These are phyloP conservation scores for Globisporangium barbulae DNA, from an alignment of 352 stramenopile genomes.

Conservation along the genomic window DNA sequence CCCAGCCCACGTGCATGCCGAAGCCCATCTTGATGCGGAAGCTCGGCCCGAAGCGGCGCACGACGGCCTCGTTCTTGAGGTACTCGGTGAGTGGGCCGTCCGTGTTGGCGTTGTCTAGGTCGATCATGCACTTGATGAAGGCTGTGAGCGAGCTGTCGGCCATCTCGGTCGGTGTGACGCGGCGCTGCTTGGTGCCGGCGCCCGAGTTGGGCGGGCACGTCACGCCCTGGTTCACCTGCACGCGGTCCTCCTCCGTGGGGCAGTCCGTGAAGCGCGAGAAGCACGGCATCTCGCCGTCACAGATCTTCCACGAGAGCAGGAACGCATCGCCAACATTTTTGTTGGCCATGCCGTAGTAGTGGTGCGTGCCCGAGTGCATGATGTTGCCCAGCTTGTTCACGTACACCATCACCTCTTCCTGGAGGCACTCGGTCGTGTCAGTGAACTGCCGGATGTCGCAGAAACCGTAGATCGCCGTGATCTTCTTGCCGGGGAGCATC, in stretches of 20 bases:
- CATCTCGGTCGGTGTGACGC: constrained; percentile 86
- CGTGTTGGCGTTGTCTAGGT: constrained; percentile 81
- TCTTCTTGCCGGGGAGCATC: constrained; percentile 89
- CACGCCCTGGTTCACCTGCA: constrained; percentile 69
- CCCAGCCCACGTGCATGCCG: constrained; percentile 95
- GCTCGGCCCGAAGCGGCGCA: constrained; percentile 75
- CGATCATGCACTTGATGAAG: constrained; percentile 95
- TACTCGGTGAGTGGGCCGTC: constrained; percentile 73
- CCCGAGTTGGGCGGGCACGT: constrained; percentile 67
- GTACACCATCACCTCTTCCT: constrained; percentile 92
- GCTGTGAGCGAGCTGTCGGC: constrained; percentile 92
- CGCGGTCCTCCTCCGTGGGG: constrained; percentile 65
- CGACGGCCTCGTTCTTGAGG: constrained; percentile 57
- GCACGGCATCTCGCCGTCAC: constrained; percentile 70
- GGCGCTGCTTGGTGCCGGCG: constrained; percentile 55
- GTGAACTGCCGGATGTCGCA: constrained; percentile 94
- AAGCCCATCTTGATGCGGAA: constrained; percentile 93
- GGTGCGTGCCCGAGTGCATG: constrained; percentile 83
- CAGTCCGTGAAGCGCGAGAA: constrained; percentile 82
- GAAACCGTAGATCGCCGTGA: constrained; percentile 94
- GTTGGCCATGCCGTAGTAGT: constrained; percentile 88
- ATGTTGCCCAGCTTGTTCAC: constrained; percentile 91
- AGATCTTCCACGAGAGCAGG: constrained; percentile 93
- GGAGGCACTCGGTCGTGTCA: constrained; percentile 87
- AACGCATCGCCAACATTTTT: constrained; percentile 92